Evolutionary conservation across 768 basidiomycete species (phyloP).

Genomic region (Asterophora lycoperdoides): DNA sequence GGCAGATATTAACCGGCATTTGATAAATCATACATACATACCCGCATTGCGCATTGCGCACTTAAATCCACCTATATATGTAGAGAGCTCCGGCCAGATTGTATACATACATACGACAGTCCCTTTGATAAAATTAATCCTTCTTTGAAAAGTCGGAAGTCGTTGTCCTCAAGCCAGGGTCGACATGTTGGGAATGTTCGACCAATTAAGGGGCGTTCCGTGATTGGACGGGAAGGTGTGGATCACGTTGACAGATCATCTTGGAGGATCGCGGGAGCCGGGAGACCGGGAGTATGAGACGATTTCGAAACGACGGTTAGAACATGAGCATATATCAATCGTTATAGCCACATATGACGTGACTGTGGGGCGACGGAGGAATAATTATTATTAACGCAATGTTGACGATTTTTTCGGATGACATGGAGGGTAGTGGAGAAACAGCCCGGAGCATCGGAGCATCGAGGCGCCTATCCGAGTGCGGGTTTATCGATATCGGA

Average conservation of each 20-base stretch:
- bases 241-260: background rate
- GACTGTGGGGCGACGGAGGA: background rate
- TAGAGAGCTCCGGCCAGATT: background rate
- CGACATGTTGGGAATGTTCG: background rate
- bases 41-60: background rate
- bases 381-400: background rate
- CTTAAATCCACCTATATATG: background rate
- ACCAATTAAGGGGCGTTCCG: background rate
- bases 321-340: background rate
- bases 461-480: background rate
- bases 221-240: background rate
- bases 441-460: background rate
- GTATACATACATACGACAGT: background rate
- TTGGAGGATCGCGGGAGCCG: slow-evolving; percentile 14
- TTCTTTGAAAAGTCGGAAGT: background rate
- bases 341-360: background rate
- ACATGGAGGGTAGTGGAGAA: background rate
- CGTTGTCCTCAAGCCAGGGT: background rate
- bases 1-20: slow-evolving; percentile 5
- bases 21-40: background rate
- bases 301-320: background rate
- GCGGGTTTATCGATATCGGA: slow-evolving; percentile 5
- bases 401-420: background rate
- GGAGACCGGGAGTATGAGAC: background rate
- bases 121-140: background rate